Evolutionary conservation across 2,329 filamentous ascomycete genomes (phyloP).

Genomic region (Cytospora mali): DNA sequence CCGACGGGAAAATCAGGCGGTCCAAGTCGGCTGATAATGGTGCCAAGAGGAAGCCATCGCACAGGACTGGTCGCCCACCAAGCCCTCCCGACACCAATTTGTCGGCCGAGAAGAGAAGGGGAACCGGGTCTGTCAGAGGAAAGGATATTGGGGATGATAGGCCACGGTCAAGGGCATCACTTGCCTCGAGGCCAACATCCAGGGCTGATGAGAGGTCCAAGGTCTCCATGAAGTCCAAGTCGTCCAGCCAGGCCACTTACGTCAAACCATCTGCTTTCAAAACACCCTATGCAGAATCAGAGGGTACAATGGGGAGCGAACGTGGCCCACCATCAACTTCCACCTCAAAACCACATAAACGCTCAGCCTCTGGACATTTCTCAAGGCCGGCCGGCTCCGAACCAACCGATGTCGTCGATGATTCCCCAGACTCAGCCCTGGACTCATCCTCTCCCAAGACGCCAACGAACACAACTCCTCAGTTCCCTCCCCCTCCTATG

Average conservation of each 20-base stretch:
- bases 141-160: conserved; percentile 39
- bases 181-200: conserved; percentile 40
- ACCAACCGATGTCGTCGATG: conserved; percentile 48
- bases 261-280: conserved; percentile 42
- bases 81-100: conserved; percentile 67
- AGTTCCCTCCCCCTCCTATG: conserved; percentile 50
- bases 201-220: conserved; percentile 54
- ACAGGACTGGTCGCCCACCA: conserved; percentile 55
- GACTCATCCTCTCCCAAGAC: conserved; percentile 61
- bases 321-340: conserved; percentile 14
- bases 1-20: conserved; percentile 48
- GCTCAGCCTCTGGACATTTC: conserved; percentile 40
- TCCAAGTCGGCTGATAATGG: conserved; percentile 52
- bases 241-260: conserved; percentile 61
- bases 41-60: conserved; percentile 38
- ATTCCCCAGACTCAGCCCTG: conserved; percentile 53
- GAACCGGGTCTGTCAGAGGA: conserved; percentile 35
- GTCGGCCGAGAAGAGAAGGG: conserved; percentile 48
- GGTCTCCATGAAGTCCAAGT: conserved; percentile 56
- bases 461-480: conserved; percentile 55
- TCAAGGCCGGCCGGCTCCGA: conserved; percentile 36
- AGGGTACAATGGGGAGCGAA: conserved; percentile 24
- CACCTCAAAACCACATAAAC: conserved; percentile 32
- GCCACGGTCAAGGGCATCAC: conserved; percentile 42
- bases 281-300: conserved; percentile 29